phyloP scores from a whole-genome alignment of 106 monocot genomes.

The Dioscorea alata region DNA sequence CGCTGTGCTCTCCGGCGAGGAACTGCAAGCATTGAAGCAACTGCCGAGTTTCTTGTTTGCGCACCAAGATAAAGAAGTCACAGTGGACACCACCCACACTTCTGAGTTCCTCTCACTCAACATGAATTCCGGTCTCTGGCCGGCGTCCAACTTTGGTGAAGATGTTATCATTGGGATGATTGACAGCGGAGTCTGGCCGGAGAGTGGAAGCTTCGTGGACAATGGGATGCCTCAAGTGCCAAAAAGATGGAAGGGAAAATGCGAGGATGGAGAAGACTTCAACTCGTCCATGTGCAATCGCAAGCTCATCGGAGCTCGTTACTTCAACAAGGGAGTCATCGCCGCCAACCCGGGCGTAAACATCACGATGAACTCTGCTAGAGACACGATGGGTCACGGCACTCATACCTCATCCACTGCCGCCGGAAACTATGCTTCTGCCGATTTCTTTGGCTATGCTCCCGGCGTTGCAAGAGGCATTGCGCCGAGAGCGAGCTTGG shows the following conservation, averaged over 20 bases:
- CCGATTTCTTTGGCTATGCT: conserved; percentile 50
- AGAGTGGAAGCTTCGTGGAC: conserved; percentile 70
- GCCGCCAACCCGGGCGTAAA: conserved; percentile 56
- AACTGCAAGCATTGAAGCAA: conserved; percentile 34
- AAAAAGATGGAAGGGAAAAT: conserved; percentile 61
- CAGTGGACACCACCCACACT: conserved; percentile 90
- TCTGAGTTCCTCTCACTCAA: conserved; percentile 82
- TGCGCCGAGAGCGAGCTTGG: conserved; percentile 56
- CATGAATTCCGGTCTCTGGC: no score
- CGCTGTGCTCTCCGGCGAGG: conserved; percentile 48
- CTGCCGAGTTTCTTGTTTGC: conserved; percentile 62
- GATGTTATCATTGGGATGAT: conserved; percentile 89
- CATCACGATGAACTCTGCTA: conserved; percentile 30
- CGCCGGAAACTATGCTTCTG: conserved; percentile 31
- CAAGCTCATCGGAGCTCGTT: conserved; percentile 85
- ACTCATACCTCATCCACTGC: conserved; percentile 87
- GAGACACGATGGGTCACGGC: conserved; percentile 87
- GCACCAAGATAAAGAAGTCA: conserved; percentile 53
- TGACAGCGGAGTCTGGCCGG: conserved; percentile 97
- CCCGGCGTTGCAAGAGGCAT: conserved; percentile 42
- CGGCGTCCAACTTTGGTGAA: conserved; percentile 28
- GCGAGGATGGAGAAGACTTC: conserved; percentile 61
- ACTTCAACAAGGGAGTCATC: conserved; percentile 79
- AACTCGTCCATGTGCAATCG: conserved; percentile 64
- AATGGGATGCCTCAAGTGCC: conserved; percentile 62